Conservation (phyloP, 805 yeast species). For the Metschnikowia matae region DNA sequence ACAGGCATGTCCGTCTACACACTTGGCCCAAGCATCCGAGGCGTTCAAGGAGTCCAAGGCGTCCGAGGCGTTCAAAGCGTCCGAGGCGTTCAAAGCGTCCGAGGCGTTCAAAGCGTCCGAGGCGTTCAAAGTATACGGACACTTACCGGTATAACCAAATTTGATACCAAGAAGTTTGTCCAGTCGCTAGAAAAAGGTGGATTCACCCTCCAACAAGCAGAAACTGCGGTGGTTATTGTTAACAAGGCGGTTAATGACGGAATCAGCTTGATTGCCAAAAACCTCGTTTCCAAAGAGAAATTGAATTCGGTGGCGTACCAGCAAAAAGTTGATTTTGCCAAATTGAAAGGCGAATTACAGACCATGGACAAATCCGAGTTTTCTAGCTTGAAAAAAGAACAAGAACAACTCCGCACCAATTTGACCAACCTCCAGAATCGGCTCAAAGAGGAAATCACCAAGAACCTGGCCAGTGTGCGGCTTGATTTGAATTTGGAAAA, state of each 20-base stretch:
- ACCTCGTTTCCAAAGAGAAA: slow-evolving; percentile 80
- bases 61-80: background rate
- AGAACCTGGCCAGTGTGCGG: slow-evolving; percentile 84
- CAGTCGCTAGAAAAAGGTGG: slow-evolving; percentile 62
- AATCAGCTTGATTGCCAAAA: slow-evolving; percentile 65
- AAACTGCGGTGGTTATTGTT: slow-evolving; percentile 70
- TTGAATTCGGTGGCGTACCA: slow-evolving; percentile 84
- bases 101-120: too few relatives aligned
- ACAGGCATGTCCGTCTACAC: too few relatives aligned
- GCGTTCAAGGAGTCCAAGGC: too few relatives aligned
- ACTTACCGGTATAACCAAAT: slow-evolving; percentile 40
- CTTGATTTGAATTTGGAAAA: slow-evolving; percentile 89
- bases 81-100: background rate
- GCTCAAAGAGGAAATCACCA: slow-evolving; percentile 86
- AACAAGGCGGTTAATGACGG: slow-evolving; percentile 77
- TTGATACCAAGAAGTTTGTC: slow-evolving; percentile 75
- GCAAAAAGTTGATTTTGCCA: slow-evolving; percentile 95
- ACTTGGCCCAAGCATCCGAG: background rate
- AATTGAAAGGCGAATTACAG: slow-evolving; percentile 86
- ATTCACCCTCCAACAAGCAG: slow-evolving; percentile 72
- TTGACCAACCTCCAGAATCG: slow-evolving; percentile 80
- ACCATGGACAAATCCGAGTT: slow-evolving; percentile 85
- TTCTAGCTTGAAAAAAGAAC: slow-evolving; percentile 76
- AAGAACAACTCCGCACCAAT: slow-evolving; percentile 78
- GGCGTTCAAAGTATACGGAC: background rate